Conservation (phyloP, 306 rosid species). For the Cicer bijugum region DNA sequence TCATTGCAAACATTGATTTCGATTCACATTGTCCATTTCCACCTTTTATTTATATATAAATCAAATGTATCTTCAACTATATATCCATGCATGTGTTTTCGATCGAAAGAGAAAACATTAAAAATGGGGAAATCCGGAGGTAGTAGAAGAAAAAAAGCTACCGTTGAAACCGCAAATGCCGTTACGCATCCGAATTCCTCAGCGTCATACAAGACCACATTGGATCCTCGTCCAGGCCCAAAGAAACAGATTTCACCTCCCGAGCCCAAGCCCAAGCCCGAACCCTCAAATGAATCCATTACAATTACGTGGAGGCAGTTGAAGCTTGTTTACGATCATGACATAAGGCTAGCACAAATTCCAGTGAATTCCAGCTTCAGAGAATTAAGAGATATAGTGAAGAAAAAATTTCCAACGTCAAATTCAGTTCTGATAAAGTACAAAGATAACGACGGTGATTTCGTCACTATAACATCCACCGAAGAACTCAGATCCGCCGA, state of each 20-base stretch:
- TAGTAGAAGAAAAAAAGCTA: slow-evolving; percentile 18
- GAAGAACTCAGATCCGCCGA: slow-evolving; percentile 87
- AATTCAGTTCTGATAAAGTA: slow-evolving; percentile 84
- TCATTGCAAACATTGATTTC: slow-evolving; percentile 15
- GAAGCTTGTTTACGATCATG: slow-evolving; percentile 70
- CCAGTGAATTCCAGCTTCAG: slow-evolving; percentile 57
- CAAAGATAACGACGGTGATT: slow-evolving; percentile 82
- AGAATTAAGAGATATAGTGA: slow-evolving; percentile 66
- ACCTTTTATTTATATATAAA: background rate
- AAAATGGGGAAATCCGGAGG: slow-evolving; percentile 18
- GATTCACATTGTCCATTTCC: background rate
- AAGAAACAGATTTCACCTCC: background rate
- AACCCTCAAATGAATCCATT: background rate
- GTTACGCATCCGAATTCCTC: background rate
- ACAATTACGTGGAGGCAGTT: background rate
- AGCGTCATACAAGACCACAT: background rate
- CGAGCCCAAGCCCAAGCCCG: background rate
- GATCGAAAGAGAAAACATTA: background rate
- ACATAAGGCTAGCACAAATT: slow-evolving; percentile 88
- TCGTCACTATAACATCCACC: slow-evolving; percentile 86
- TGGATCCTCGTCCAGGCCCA: background rate
- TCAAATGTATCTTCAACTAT: background rate
- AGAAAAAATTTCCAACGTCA: slow-evolving; percentile 77
- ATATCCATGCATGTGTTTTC: background rate
- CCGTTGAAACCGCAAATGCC: background rate